These are phyloP conservation scores for Chenopodium formosanum DNA, from an alignment of 148 eudicot genomes.

Conservation along the genomic window DNA sequence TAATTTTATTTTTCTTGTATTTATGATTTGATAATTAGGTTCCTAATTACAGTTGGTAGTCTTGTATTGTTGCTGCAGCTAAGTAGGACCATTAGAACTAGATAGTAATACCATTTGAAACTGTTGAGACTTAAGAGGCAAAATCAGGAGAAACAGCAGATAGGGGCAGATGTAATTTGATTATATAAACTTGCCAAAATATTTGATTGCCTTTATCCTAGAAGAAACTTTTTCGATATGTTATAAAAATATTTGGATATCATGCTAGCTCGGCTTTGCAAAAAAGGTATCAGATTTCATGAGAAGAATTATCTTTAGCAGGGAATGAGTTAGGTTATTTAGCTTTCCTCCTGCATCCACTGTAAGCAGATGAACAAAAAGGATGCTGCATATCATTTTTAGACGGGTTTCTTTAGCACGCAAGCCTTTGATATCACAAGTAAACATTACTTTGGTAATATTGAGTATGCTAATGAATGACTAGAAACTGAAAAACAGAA, in stretches of 20 bases:
- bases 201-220: background rate
- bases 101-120: too few species aligned
- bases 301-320: background rate
- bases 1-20: background rate
- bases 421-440: background rate
- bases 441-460: background rate
- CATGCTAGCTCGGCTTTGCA: background rate
- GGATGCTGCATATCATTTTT: background rate
- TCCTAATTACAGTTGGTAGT: background rate
- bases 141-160: too few species aligned
- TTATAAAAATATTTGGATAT: background rate
- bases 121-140: too few species aligned
- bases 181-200: background rate
- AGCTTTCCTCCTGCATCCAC: background rate
- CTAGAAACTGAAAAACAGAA: background rate
- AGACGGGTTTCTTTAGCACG: background rate
- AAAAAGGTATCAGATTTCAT: background rate
- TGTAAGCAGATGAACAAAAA: background rate
- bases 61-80: background rate
- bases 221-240: background rate
- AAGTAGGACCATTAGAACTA: too few species aligned
- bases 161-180: too few species aligned
- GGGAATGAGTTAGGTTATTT: background rate
- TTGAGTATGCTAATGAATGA: background rate
- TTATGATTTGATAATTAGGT: background rate